These are phyloP conservation scores for Aspergillus quadrilineatus DNA, from an alignment of 2,329 filamentous ascomycete species.

Conservation along the genomic window DNA sequence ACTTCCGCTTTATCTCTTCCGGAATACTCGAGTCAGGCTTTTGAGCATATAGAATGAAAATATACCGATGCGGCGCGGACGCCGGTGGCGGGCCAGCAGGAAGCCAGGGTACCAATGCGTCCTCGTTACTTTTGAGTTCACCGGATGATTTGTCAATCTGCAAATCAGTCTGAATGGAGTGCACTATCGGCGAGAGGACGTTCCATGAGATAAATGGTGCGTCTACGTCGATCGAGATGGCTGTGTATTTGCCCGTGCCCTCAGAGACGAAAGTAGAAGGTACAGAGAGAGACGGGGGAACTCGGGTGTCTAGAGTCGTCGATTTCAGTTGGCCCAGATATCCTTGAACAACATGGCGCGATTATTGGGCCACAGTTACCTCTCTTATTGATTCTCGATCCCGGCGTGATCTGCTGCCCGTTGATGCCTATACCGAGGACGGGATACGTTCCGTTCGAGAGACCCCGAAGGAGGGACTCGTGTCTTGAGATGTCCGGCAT, in stretches of 20 bases:
- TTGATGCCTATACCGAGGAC: not conserved
- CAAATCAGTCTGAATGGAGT: constrained; percentile 1
- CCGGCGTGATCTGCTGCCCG: not conserved
- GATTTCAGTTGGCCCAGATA: not conserved
- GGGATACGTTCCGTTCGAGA: not conserved
- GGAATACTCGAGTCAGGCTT: not conserved
- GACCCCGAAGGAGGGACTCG: not conserved
- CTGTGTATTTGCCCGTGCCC: not conserved
- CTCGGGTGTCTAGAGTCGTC: not conserved
- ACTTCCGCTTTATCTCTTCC: not conserved
- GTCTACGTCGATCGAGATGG: constrained; percentile 2
- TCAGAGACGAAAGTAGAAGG: not conserved
- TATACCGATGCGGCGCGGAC: constrained; percentile 2
- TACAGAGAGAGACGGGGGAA: not conserved
- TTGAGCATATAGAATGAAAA: not conserved
- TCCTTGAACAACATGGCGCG: too few species aligned
- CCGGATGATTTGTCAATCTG: not conserved
- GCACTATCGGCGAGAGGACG: not conserved
- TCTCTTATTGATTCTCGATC: not conserved
- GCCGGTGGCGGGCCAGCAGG: not conserved
- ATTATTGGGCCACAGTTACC: not conserved
- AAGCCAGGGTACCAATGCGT: not conserved
- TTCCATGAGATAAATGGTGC: not conserved
- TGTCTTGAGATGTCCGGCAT: not conserved
- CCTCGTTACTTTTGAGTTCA: not conserved